Evolutionary conservation across 352 stramenopile species (phyloP), one percentile per base, ranked within the genome.

Genomic region (Pythium plurisporium): DNA sequence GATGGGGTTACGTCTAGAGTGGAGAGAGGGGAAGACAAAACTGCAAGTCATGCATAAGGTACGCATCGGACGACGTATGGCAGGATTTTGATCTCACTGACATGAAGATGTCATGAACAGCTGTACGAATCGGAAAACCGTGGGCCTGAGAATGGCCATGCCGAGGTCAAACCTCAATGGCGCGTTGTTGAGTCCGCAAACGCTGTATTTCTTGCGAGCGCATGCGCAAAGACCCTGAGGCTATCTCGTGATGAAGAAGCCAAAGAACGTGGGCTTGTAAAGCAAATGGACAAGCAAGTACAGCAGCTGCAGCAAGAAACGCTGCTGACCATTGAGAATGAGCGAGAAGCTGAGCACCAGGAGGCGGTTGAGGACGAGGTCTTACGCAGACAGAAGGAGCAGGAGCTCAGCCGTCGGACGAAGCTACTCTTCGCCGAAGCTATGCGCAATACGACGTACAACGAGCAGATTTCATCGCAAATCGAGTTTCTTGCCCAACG

Each of bases 401-500:
- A 52, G 5, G 75, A 88, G 5, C 31, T 88, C 11, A 47, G 15
- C 14, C 61, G 70, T 3, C 59, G 80, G 43, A 59, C 73, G 11
- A 71, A 70, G 19, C 50, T 80, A 4, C 75, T 88, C 12, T 70
- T 80, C 29, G 60, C 70, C 0, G 77, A 90, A 8, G 80, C 73
- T 1, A 82, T 85, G 44, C 69, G 80, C 4, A 53, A 73, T 2
- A 81, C 77, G 6, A 87, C 79, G 0, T 92, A 92, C 65, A 89
- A 87, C 34, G 76, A 87, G 31, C 65, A 61, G 50, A 43, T 91
- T 0, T 80, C 77, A 5, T 69, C 74, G 4, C 75, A 91, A 26
- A 73, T 92, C 22, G 82, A 92, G 12, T 82, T 87, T 20, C 73
- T 83, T 31, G 76, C 85, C 5, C 67, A 87, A 34, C 71, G 82